Conservation (phyloP, 2,329 filamentous ascomycete genomes). For the Sclerotinia trifoliorum region DNA sequence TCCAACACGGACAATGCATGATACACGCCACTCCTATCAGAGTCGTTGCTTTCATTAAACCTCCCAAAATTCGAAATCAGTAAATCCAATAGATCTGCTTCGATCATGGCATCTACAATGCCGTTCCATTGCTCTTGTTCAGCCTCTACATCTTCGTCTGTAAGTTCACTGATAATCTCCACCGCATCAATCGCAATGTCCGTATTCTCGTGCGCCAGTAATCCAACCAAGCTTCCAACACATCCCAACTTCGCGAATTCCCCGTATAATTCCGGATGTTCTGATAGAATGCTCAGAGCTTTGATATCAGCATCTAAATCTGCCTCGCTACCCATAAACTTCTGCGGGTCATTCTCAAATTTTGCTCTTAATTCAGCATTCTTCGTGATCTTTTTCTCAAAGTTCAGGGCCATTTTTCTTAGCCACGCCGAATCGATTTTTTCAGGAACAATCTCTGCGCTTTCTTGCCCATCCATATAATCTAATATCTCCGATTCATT, state of each 20-base stretch:
- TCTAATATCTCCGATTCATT: constrained; percentile 82
- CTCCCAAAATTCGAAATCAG: constrained; percentile 75
- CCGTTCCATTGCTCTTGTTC: constrained; percentile 77
- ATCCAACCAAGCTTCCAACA: constrained; percentile 69
- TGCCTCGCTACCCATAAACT: constrained; percentile 82
- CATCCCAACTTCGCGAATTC: constrained; percentile 77
- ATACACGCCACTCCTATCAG: constrained; percentile 83
- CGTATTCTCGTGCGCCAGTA: constrained; percentile 93
- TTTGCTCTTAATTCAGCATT: constrained; percentile 88
- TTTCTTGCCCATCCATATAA: constrained; percentile 72
- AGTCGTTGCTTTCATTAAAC: constrained; percentile 71
- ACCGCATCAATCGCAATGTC: constrained; percentile 92
- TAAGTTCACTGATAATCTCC: constrained; percentile 85
- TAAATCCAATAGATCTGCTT: constrained; percentile 70
- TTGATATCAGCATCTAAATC: constrained; percentile 90
- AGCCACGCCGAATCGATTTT: constrained; percentile 85
- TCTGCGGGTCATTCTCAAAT: constrained; percentile 74
- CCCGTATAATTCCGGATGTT: constrained; percentile 79
- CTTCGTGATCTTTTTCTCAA: constrained; percentile 87
- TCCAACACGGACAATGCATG: constrained; percentile 80
- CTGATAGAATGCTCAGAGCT: constrained; percentile 77
- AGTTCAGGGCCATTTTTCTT: constrained; percentile 73
- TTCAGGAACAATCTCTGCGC: constrained; percentile 52
- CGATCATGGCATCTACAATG: constrained; percentile 66
- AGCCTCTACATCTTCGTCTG: constrained; percentile 86